Evolutionary conservation across 257 asterid genomes (phyloP).

Genomic region (Solanum okadae): DNA sequence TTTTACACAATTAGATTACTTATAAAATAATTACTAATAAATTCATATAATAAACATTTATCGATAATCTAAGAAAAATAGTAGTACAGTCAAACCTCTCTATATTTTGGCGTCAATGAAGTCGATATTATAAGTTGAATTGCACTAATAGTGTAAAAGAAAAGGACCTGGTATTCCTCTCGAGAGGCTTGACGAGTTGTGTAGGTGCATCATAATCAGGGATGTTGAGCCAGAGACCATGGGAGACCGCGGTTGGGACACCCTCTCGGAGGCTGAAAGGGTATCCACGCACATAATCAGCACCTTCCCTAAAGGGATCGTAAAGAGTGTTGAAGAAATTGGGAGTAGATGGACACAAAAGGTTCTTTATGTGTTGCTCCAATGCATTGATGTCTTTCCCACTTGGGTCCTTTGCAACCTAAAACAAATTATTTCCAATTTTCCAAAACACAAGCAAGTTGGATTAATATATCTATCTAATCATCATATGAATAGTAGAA

Average conservation of each 20-base stretch:
- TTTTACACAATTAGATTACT: too few relatives aligned
- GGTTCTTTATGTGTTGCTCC: slow-evolving; percentile 8
- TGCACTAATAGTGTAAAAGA: not conserved
- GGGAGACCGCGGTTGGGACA: slow-evolving; percentile 1
- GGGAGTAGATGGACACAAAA: slow-evolving; percentile 8
- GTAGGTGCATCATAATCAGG: slow-evolving; percentile 13
- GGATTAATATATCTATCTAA: not conserved
- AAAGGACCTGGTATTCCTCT: slow-evolving; percentile 1
- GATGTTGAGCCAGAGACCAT: slow-evolving; percentile 13
- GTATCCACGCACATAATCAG: slow-evolving; percentile 11
- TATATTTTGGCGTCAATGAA: too few relatives aligned
- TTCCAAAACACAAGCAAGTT: not conserved
- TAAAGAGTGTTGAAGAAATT: slow-evolving; percentile 10
- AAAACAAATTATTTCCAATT: not conserved
- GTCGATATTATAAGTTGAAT: not conserved
- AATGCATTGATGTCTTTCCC: slow-evolving; percentile 2
- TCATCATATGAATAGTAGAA: not conserved
- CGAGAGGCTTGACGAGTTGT: slow-evolving; percentile 7
- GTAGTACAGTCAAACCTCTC: not conserved
- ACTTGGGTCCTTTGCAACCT: slow-evolving; percentile 12
- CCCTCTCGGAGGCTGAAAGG: slow-evolving; percentile 10
- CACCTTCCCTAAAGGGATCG: slow-evolving; percentile 6
- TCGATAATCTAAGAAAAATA: too few relatives aligned
- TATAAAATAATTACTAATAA: too few relatives aligned
- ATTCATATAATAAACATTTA: too few relatives aligned